Evolutionary conservation across 148 eudicot species (phyloP), one percentile per base, ranked within the genome.

Genomic region (Amaranthus palmeri): DNA sequence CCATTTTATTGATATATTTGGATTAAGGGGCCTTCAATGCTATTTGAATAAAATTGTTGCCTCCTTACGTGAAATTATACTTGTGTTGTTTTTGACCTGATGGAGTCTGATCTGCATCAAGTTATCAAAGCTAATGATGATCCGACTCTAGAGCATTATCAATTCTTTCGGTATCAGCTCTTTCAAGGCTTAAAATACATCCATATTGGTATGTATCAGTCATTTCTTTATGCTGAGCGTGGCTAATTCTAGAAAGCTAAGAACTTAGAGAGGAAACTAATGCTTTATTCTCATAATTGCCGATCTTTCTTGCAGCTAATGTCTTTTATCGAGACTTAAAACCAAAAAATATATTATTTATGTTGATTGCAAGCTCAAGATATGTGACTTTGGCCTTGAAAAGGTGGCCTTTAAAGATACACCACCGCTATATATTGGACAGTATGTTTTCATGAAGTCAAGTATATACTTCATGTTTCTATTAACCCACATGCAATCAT

Each of bases 351-450:
- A 95, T 95, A 49, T 80, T 95, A 74, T 97, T 49, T 91, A 95
- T 86, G 98, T 97, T 44, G 97, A 95, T 70, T 95, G 98, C 86
- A 93, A 91, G 78, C 90, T 93, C 58, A 93, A 93, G 81, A 93
- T 93, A 17, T 91, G 98, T 72, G 98, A 93, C 82, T 93, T 93
- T 77, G 98, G 98, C 54, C 97, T 93, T 81, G 98, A 97, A 68
- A 83, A 97, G 75, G 98, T 95, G 36, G 97, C 98, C 67, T 91
- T 95, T 55, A 85, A 86, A 82, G 97, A 95, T 78, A 87, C 97
- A 36, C 98, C 5, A 89, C 98, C 49, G 91, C 98, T 14, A 91
- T 93, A 79, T 93, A 91, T 74, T 93, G 98, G 98, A 93, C 98
- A 7, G 98, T 93, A 86, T n/a, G 96, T 64, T 56, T 11, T 54